These are phyloP conservation scores for Fusarium penzigii DNA, from an alignment of 2,329 filamentous ascomycete genomes.

Conservation along the genomic window DNA sequence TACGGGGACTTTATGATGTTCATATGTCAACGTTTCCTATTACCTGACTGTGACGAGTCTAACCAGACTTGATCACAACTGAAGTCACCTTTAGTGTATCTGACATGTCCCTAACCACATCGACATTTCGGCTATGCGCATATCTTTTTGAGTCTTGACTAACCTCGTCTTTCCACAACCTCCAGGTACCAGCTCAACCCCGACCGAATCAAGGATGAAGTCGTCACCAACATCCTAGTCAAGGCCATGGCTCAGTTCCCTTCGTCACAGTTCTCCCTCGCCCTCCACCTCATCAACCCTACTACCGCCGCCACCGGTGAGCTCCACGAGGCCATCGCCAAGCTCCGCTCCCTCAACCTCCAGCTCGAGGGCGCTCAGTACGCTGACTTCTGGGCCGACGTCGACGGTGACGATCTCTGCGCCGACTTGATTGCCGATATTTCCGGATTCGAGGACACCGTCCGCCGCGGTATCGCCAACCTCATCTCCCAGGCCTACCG, in stretches of 20 bases:
- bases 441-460: conserved; percentile 88
- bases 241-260: conserved; percentile 98
- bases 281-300: conserved; percentile 89
- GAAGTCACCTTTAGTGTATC: conserved; percentile 76
- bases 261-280: conserved; percentile 90
- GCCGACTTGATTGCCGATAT: conserved; percentile 95
- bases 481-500: conserved; percentile 82
- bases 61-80: conserved; percentile 44
- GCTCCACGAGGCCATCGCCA: conserved; percentile 86
- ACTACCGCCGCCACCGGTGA: conserved; percentile 67
- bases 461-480: conserved; percentile 85
- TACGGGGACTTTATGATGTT: conserved; percentile 62
- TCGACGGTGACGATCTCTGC: conserved; percentile 93
- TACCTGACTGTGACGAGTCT: conserved; percentile 74
- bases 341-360: conserved; percentile 80
- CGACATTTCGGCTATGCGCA: not conserved
- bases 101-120: conserved; percentile 48
- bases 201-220: conserved; percentile 93
- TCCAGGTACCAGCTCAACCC: conserved; percentile 98
- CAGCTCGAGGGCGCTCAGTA: conserved; percentile 92
- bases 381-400: conserved; percentile 85
- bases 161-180: conserved; percentile 11
- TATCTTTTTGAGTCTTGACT: conserved; percentile 11
- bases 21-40: conserved; percentile 92
- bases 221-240: conserved; percentile 98